A percentile compares a stretch with the other conserved stretches of the same genome.
Conservation (phyloP, 805 yeast species). For the Lachancea fermentati region DNA sequence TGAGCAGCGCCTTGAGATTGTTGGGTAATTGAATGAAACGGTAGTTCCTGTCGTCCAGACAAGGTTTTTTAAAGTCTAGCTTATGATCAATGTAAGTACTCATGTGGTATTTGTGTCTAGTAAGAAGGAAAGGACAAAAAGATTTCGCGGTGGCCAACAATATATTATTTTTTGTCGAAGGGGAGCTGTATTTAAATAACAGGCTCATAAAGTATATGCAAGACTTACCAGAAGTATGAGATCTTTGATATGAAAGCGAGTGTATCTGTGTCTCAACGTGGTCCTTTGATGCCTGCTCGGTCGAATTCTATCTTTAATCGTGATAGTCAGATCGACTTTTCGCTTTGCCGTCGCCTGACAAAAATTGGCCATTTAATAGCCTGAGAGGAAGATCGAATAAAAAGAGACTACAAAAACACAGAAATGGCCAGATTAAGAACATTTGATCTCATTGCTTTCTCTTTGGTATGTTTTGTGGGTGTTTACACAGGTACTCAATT, state of each 20-base stretch:
- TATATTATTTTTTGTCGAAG: neutral
- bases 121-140: neutral
- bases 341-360: neutral
- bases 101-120: slow-evolving; percentile 1
- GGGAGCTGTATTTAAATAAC: neutral
- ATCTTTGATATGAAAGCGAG: neutral
- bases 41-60: slow-evolving; percentile 69
- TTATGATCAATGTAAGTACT: slow-evolving; percentile 3
- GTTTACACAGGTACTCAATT: slow-evolving; percentile 50
- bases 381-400: neutral
- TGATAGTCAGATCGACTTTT: neutral
- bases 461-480: slow-evolving; percentile 34
- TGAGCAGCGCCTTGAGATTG: slow-evolving; percentile 52
- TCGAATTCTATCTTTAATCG: neutral
- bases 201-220: neutral
- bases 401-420: neutral
- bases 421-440: slow-evolving; percentile 29
- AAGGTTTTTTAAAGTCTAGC: slow-evolving; percentile 36
- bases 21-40: slow-evolving; percentile 57
- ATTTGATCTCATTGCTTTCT: slow-evolving; percentile 24
- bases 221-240: neutral
- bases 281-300: neutral
- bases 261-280: neutral
- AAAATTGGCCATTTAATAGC: neutral
- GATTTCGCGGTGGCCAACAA: neutral